Evolutionary conservation across 805 yeast species (phyloP), one percentile per base, ranked within the genome.

Genomic region (Metschnikowia proteae): DNA sequence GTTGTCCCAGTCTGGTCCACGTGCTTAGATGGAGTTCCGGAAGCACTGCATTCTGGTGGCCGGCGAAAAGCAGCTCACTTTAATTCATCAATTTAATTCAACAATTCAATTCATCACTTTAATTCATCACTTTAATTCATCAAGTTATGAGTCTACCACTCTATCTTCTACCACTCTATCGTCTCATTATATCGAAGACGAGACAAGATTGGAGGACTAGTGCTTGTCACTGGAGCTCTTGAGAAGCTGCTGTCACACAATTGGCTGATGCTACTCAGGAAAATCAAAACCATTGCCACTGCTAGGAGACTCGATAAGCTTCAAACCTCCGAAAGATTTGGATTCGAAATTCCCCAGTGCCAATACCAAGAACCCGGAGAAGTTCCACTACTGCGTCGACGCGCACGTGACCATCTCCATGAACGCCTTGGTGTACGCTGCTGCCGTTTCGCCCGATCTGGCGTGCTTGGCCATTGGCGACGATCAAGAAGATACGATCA

Each of bases 221-320:
- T 88, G 30, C 78, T 92, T 37, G 85, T 92, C 60, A 69, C 98
- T 10, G 97, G 98, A 53, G 97, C 97, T 87, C 96, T 22, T 82
- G 98, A n/a, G 81, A 80, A 58, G 92, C 96, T 45, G 89, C 96
- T 10, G 98, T 97, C n/a, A 65, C 76, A 38, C 95, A 90, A 64
- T 82, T 88, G 54, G 92, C 96, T 38, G 81, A 71, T 88, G 88
- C 89, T 11, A 75, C 92, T 23, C 73, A 80, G 42, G 96, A 65
- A 83, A 9, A 63, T 86, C 57, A 83, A 85, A 60, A 75, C 89
- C 58, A 74, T 89, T 53, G 74, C 89, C 25, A 77, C 90, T 3
- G 96, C 96, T 3, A 81, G 96, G 68, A 82, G 96, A 69, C 55
- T 75, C 34, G 88, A 83, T 5, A 80, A 80, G 51, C 67, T 88